Evolutionary conservation across 2,329 filamentous ascomycete genomes (phyloP), one percentile per base, ranked within the genome.

Genomic region (Venturia aucupariae): DNA sequence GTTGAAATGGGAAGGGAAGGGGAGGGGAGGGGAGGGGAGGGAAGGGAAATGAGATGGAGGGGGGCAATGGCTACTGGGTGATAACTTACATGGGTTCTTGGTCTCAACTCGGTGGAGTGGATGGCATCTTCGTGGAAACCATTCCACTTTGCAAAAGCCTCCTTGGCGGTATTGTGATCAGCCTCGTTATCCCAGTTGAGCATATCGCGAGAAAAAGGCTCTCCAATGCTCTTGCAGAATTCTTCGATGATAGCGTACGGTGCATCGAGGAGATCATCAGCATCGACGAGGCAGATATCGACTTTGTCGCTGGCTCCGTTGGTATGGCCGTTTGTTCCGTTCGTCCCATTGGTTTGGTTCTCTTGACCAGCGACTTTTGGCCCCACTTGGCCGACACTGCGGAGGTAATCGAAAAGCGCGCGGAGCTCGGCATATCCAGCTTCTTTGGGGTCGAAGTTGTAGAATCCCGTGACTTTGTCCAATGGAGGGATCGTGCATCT

Each of bases 121-220:
- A 97, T 90, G 17, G 92, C 94, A 79, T 97, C 94, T 69, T 97
- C 90, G 75, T 97, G 94, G 79, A 96, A 97, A 13, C 94, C 94
- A 69, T 87, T 89, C 94, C 94, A 97, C 80, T 99, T 97, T 78
- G 92, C 91, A 77, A 97, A 97, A 22, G 86, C 87, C 67, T 85
- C 82, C 68, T 83, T 81, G 3, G 92, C 93, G 67, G 84, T 79
- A 62, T 77, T 70, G 69, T 91, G 86, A 70, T 88, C 87, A 6
- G 86, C 85, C 62, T 84, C 83, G 51, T 86, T 83, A 65, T 85
- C 83, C 90, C 90, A 94, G 66, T 81, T 78, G 65, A 94, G 79
- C 90, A 94, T 92, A 8, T 81, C 77, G 0, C 84, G 82, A 38
- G 76, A 77, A 72, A 85, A 94, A 10, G 86, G 82, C 65, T 93